Conservation (phyloP, 495 filamentous ascomycete species). For the Barbatosphaeria neglecta region DNA sequence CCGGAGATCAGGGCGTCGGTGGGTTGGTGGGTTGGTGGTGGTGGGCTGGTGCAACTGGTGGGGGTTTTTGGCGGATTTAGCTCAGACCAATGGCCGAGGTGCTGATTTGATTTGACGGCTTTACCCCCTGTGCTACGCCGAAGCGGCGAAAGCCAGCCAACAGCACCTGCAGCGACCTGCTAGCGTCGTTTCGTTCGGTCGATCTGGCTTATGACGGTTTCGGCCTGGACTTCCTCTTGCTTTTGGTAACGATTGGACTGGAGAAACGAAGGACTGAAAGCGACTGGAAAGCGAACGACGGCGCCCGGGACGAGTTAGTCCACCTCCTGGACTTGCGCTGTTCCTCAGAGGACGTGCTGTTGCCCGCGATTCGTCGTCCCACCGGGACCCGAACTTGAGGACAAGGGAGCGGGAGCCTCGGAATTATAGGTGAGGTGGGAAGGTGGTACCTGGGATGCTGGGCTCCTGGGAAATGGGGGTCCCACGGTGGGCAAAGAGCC, state of each 20-base stretch:
- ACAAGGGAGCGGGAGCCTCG: not conserved
- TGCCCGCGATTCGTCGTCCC: not conserved
- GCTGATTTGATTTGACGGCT: not conserved
- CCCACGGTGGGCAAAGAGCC: no score
- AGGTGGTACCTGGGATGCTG: not conserved
- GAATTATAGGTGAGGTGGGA: not conserved
- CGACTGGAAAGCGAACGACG: not conserved
- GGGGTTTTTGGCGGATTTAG: no score
- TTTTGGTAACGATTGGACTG: not conserved
- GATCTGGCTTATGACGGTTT: not conserved
- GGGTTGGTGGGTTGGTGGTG: not conserved
- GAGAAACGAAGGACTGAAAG: not conserved
- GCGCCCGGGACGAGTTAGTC: no score
- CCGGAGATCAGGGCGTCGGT: not conserved
- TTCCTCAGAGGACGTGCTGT: no score
- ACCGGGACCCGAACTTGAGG: not conserved
- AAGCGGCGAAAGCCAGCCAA: no score
- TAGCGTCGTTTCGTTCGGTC: not conserved
- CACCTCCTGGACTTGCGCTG: no score
- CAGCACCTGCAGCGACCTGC: not conserved
- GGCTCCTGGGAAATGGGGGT: no score
- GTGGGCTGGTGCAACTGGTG: no score
- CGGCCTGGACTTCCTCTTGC: not conserved
- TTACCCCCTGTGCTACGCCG: not conserved
- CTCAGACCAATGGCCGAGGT: no score